Evolutionary conservation across 192 early-diverging fungal species (phyloP).

Genomic region (Lobulomyces angularis): DNA sequence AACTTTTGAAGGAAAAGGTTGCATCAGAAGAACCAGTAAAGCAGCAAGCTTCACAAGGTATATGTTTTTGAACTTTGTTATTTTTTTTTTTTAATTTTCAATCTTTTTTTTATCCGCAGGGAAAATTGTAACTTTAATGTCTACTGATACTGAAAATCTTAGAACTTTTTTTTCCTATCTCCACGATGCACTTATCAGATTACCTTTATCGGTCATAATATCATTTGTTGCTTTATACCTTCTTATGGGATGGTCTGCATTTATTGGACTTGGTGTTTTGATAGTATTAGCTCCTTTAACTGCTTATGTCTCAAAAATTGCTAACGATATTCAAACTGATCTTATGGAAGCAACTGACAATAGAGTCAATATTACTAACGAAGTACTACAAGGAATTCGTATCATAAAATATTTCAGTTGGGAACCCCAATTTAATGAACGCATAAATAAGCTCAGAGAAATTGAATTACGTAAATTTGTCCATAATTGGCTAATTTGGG

Average conservation of each 20-base stretch:
- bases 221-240: conserved; percentile 49
- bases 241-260: conserved; percentile 55
- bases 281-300: conserved; percentile 23
- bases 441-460: conserved; percentile 8
- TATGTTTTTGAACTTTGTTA: too few relatives aligned
- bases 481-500: too few relatives aligned
- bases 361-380: conserved; percentile 50
- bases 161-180: conserved; percentile 1
- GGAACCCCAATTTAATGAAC: conserved; percentile 18
- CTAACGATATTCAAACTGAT: conserved; percentile 36
- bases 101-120: too few relatives aligned
- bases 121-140: conserved; percentile 34
- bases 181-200: background rate
- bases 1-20: too few relatives aligned
- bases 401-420: conserved; percentile 27
- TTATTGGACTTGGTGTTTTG: conserved; percentile 54
- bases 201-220: conserved; percentile 39
- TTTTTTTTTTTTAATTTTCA: too few relatives aligned
- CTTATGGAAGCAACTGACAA: conserved; percentile 51
- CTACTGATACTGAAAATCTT: conserved; percentile 9
- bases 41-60: too few relatives aligned
- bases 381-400: conserved; percentile 39
- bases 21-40: too few relatives aligned
- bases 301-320: conserved; percentile 12
- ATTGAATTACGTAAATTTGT: too few relatives aligned